Conservation (phyloP, 2,329 filamentous ascomycete species). For the Cytospora schulzeri region DNA sequence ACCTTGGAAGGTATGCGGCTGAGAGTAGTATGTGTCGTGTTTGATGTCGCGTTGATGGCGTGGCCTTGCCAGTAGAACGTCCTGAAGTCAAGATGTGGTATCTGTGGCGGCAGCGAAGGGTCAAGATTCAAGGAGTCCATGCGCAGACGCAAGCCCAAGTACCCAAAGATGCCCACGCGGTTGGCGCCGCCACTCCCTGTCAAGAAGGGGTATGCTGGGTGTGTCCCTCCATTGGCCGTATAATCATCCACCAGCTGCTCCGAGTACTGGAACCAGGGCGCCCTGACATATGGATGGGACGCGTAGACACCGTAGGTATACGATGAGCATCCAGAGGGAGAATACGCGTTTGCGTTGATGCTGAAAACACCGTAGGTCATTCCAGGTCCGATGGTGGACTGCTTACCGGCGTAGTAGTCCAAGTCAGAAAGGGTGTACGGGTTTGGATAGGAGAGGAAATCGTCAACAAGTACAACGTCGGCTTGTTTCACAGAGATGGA, state of each 20-base stretch:
- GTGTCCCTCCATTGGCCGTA: slow-evolving; percentile 21
- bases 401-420: slow-evolving; percentile 25
- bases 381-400: slow-evolving; percentile 19
- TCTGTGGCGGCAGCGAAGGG: slow-evolving; percentile 24
- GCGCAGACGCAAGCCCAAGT: slow-evolving; percentile 21
- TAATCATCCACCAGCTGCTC: slow-evolving; percentile 27
- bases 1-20: slow-evolving; percentile 26
- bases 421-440: slow-evolving; percentile 20
- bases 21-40: slow-evolving; percentile 38
- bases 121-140: slow-evolving; percentile 23
- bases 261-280: slow-evolving; percentile 27
- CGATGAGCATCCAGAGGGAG: slow-evolving; percentile 22
- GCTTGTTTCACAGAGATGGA: slow-evolving; percentile 39
- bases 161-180: slow-evolving; percentile 25
- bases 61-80: slow-evolving; percentile 28
- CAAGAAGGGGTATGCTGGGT: slow-evolving; percentile 24
- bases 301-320: slow-evolving; percentile 24
- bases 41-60: slow-evolving; percentile 23
- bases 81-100: slow-evolving; percentile 18
- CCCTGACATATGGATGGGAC: slow-evolving; percentile 22
- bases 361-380: slow-evolving; percentile 28
- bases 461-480: slow-evolving; percentile 27
- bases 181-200: slow-evolving; percentile 25
- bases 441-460: slow-evolving; percentile 26
- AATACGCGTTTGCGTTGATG: slow-evolving; percentile 23